Conservation (phyloP, 164 flowering plant species). For the Umbellularia californica region DNA sequence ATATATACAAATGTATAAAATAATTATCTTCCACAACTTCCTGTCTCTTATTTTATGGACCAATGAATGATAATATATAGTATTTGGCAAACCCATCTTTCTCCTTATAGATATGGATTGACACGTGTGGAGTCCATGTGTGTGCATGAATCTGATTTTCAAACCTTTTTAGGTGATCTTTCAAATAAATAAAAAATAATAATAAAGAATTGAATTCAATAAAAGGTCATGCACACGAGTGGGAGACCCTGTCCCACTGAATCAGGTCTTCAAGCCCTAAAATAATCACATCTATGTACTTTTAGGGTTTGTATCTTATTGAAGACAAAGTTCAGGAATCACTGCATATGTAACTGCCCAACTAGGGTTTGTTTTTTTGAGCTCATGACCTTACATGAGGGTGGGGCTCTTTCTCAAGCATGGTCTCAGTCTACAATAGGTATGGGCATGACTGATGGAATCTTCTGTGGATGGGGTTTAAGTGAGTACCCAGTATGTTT, state of each 20-base stretch:
- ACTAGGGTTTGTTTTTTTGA: too few relatives aligned
- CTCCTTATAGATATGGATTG: not conserved
- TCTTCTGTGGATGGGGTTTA: not conserved
- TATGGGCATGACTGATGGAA: not conserved
- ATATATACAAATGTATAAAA: not conserved
- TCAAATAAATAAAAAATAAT: not conserved
- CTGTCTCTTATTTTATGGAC: not conserved
- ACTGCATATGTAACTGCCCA: not conserved
- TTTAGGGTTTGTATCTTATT: conserved; percentile 5
- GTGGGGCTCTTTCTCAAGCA: not conserved
- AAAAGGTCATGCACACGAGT: conserved; percentile 13
- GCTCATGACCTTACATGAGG: not conserved
- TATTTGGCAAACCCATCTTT: not conserved
- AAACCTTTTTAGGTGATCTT: not conserved
- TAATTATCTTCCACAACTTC: not conserved
- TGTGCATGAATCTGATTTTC: not conserved
- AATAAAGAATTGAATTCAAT: not conserved
- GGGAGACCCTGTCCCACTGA: conserved; percentile 7
- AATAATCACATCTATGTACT: not conserved
- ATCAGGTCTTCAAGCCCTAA: not conserved
- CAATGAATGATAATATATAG: too few relatives aligned
- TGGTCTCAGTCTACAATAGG: not conserved
- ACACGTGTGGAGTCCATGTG: conserved; percentile 6
- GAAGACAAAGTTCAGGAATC: conserved; percentile 5
- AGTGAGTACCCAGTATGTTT: not conserved